These are phyloP conservation scores for Colletotrichum chrysophilum DNA, from an alignment of 2,329 filamentous ascomycete genomes.

Conservation along the genomic window DNA sequence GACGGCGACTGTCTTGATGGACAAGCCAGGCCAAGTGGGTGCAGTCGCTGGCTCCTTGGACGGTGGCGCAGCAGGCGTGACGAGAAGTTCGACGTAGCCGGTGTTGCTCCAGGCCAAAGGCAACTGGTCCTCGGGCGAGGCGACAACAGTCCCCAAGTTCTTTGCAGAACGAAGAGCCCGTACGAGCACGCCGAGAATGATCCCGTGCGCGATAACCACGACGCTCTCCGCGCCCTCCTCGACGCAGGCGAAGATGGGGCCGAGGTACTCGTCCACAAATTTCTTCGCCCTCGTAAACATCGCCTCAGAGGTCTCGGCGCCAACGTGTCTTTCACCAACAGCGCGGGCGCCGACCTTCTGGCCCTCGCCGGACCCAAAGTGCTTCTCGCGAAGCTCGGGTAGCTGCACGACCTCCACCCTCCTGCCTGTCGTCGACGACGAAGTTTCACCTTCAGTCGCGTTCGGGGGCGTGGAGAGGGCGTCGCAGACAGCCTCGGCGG, in stretches of 20 bases:
- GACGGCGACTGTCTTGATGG: conserved; percentile 58
- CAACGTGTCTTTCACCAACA: conserved; percentile 37
- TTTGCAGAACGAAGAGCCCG: conserved; percentile 43
- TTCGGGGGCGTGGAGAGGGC: conserved; percentile 47
- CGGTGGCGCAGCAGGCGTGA: background rate
- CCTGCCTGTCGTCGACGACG: background rate
- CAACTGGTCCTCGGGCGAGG: conserved; percentile 26
- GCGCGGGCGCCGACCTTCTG: conserved; percentile 51
- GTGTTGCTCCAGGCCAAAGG: conserved; percentile 58
- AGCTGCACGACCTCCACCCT: conserved; percentile 43
- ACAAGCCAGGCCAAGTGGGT: conserved; percentile 44
- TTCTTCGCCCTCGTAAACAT: conserved; percentile 68
- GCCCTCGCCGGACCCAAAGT: conserved; percentile 77
- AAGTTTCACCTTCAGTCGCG: background rate
- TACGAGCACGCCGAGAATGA: conserved; percentile 76
- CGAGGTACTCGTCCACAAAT: conserved; percentile 71
- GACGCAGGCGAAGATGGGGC: conserved; percentile 49
- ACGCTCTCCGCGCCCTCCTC: conserved; percentile 36
- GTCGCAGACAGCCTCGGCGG: conserved; percentile 69
- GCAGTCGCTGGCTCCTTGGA: conserved; percentile 22
- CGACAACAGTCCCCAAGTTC: conserved; percentile 21
- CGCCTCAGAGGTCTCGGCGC: conserved; percentile 70
- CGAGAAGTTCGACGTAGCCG: conserved; percentile 44
- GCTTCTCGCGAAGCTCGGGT: conserved; percentile 69
- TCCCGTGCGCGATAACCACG: conserved; percentile 81